A percentile compares a stretch with the other conserved stretches of the same genome.
phyloP scores from a whole-genome alignment of 768 basidiomycete species.

The Roridomyces roridus region DNA sequence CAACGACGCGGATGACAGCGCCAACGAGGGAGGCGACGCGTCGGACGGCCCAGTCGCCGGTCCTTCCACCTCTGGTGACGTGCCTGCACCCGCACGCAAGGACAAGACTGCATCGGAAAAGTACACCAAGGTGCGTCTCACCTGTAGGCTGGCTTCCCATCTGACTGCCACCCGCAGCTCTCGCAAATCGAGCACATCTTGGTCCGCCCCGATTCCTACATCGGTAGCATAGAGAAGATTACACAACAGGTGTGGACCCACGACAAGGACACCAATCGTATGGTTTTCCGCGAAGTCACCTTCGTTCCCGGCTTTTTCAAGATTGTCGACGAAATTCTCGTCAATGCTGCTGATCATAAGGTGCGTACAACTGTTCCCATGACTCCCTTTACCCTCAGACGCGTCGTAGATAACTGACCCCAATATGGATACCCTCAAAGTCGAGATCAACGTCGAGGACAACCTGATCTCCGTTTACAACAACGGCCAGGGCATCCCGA shows the following conservation, averaged over 20 bases:
- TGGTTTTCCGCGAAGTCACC: constrained; percentile 82
- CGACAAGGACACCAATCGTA: constrained; percentile 81
- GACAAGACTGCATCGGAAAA: constrained; percentile 92
- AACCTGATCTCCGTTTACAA: constrained; percentile 92
- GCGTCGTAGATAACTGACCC: constrained; percentile 86
- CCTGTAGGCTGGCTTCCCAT: neutral
- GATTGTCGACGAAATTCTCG: constrained; percentile 98
- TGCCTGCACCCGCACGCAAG: constrained; percentile 46
- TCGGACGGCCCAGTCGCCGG: constrained; percentile 43
- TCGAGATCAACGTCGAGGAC: constrained; percentile 84
- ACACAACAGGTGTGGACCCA: constrained; percentile 94
- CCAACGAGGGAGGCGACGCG: constrained; percentile 51
- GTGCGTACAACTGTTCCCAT: constrained; percentile 45
- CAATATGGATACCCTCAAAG: constrained; percentile 90
- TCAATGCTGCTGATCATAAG: constrained; percentile 99
- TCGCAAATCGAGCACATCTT: constrained; percentile 95
- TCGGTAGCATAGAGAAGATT: constrained; percentile 92
- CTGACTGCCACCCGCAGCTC: constrained; percentile 59
- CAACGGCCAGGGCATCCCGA: constrained; percentile 95
- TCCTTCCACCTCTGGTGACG: constrained; percentile 31
- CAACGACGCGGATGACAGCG: constrained; percentile 62
- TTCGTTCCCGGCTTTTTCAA: constrained; percentile 99
- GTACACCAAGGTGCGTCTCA: constrained; percentile 77
- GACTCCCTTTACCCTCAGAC: neutral
- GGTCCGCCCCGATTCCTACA: constrained; percentile 93